Evolutionary conservation across 345 rosid species (phyloP).

Genomic region (Gossypium rotundifolium): DNA sequence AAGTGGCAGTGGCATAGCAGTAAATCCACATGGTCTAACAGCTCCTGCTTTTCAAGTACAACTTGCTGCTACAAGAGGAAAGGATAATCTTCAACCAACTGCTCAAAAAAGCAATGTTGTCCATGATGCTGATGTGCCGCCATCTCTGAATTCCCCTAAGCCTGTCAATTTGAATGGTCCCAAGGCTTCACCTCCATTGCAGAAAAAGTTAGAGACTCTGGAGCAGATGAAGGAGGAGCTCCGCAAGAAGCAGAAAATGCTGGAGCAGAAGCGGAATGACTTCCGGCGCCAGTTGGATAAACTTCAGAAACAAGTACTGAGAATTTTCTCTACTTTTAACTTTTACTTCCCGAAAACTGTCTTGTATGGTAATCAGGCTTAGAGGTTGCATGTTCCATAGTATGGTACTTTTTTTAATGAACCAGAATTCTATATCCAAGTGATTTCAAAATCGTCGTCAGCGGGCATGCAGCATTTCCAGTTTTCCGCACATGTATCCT

Average conservation of each 20-base stretch:
- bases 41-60: constrained; percentile 34
- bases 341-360: background rate
- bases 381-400: background rate
- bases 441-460: too few relatives aligned
- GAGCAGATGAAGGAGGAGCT: constrained; percentile 85
- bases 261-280: constrained; percentile 80
- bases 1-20: constrained; percentile 34
- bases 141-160: constrained; percentile 43
- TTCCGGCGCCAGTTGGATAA: constrained; percentile 63
- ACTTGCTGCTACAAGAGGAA: constrained; percentile 40
- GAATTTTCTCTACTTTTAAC: constrained; percentile 10
- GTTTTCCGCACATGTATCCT: background rate
- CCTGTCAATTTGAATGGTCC: constrained; percentile 39
- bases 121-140: constrained; percentile 36
- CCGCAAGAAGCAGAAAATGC: constrained; percentile 82
- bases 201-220: constrained; percentile 52
- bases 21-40: constrained; percentile 35
- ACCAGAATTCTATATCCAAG: background rate
- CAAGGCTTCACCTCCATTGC: constrained; percentile 46
- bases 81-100: constrained; percentile 40
- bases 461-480: background rate
- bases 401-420: background rate
- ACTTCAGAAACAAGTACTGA: constrained; percentile 62
- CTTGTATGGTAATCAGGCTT: background rate
- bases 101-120: constrained; percentile 25